Base-by-base conservation (phyloP, 768 basidiomycete species). In the Hysterangium stoloniferum region DNA sequence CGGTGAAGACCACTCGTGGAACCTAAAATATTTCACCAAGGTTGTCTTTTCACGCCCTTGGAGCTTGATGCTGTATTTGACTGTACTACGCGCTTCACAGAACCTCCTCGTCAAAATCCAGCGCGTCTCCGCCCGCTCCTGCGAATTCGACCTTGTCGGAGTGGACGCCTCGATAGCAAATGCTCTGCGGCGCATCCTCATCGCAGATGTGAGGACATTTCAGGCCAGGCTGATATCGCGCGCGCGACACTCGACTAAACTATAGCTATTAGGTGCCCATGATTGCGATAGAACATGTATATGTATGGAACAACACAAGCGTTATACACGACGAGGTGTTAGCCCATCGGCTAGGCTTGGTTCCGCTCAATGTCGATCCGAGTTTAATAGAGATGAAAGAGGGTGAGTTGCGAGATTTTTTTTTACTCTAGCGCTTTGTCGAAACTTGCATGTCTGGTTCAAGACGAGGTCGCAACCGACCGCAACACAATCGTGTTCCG, bases 121-220 rank as follows among this genome's bases (percentile, higher is more conserved):
- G 54, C 77, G 87, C 36, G 69, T 94, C 31, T 95, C 93, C 0
- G 76, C 85, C 36, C 77, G 84, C 13, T 84, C 86, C 2, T 79
- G 96, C 54, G 94, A 97, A 57, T 95, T 99, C 64, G 96, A 99
- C 67, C 72, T 98, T 38, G 78, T 97, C 50, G 94, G 95, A 4
- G 86, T 97, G 25, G 95, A 99, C 64, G 89, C 96, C 0, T 88
- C 91, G 13, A 87, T 99, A 52, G 93, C 96, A 27, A 98, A 99
- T 65, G 92, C 95, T 0, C 79, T 95, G 56, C 76, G 96, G 24
- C 75, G 96, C 51, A 91, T 96, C 48, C 74, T 97, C 63, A 87
- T 98, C 41, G 86, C 95, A 8, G 96, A 99, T 77, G 94, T 92
- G 52, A 47, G 78, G 65, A 27, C 15, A 35, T 37, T 11, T 41